Conservation (phyloP, 1,284 basidiomycete species). For the Ganoderma multipileum region DNA sequence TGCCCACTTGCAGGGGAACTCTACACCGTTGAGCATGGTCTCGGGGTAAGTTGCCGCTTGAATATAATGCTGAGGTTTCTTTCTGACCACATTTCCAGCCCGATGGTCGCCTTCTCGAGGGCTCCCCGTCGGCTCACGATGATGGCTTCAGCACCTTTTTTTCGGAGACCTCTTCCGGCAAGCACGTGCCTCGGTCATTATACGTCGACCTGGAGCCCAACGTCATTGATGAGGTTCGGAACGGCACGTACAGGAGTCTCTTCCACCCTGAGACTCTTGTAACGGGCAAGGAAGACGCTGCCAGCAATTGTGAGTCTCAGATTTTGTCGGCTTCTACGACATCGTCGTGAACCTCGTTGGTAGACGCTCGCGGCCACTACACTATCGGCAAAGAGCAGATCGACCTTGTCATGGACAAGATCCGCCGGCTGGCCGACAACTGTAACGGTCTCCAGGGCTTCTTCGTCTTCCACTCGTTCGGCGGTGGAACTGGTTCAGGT, state of each 20-base stretch:
- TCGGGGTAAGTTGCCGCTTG: slow-evolving; percentile 72
- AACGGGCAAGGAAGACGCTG: slow-evolving; percentile 99
- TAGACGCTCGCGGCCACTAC: slow-evolving; percentile 97
- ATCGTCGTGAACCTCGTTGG: neutral
- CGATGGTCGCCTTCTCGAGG: slow-evolving; percentile 87
- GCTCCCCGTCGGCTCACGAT: slow-evolving; percentile 77
- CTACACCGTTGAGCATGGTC: slow-evolving; percentile 97
- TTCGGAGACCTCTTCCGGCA: slow-evolving; percentile 91
- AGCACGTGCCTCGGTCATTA: slow-evolving; percentile 98
- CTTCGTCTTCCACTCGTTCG: slow-evolving; percentile 99
- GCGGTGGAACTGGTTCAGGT: slow-evolving; percentile 99
- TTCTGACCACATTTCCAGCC: slow-evolving; percentile 59
- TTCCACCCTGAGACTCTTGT: slow-evolving; percentile 99
- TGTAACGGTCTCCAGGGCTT: slow-evolving; percentile 98
- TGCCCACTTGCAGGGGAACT: slow-evolving; percentile 61
- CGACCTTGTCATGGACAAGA: slow-evolving; percentile 92
- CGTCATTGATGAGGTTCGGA: slow-evolving; percentile 97
- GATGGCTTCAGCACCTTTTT: slow-evolving; percentile 98
- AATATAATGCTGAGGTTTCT: slow-evolving; percentile 19
- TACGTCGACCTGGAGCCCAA: slow-evolving; percentile 98
- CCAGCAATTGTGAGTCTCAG: slow-evolving; percentile 89
- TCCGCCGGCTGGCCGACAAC: slow-evolving; percentile 96
- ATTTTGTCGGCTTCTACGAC: neutral
- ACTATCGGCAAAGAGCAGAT: slow-evolving; percentile 98
- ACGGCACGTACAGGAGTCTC: slow-evolving; percentile 92